Evolutionary conservation across 1,284 basidiomycete genomes (phyloP).

Genomic region (Xerocomus minutiporus): DNA sequence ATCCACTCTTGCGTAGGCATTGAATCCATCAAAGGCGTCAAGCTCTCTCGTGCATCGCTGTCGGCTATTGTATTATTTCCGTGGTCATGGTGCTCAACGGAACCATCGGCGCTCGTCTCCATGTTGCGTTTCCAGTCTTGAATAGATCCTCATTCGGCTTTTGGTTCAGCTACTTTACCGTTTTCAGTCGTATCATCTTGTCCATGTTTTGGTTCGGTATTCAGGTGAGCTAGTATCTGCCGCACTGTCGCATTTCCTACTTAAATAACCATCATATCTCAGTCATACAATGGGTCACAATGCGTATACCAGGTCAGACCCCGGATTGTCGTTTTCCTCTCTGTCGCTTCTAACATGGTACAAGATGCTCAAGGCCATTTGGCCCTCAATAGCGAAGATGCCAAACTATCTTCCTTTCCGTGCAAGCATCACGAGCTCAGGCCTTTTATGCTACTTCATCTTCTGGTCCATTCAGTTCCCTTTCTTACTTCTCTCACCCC

Average conservation of each 20-base stretch:
- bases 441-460: conserved; percentile 57
- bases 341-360: not conserved
- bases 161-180: conserved; percentile 58
- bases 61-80: conserved; percentile 34
- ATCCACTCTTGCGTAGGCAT: not conserved
- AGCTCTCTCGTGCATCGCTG: too few species aligned
- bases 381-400: conserved; percentile 54
- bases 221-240: conserved; percentile 32
- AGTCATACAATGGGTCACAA: conserved; percentile 28
- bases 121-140: conserved; percentile 58
- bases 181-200: conserved; percentile 57
- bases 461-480: conserved; percentile 64
- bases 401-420: conserved; percentile 49
- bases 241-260: not conserved
- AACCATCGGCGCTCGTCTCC: conserved; percentile 54
- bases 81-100: conserved; percentile 49
- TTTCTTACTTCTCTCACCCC: conserved; percentile 59
- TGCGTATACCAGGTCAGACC: conserved; percentile 26
- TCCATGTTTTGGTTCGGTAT: conserved; percentile 60
- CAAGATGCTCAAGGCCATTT: conserved; percentile 61
- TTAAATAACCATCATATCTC: not conserved
- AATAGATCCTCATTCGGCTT: conserved; percentile 61
- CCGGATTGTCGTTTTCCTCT: not conserved
- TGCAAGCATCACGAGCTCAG: conserved; percentile 48
- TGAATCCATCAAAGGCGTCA: not conserved